Evolutionary conservation across 208 protist genomes (phyloP).

Genomic region (Trypanosoma cruzi): DNA sequence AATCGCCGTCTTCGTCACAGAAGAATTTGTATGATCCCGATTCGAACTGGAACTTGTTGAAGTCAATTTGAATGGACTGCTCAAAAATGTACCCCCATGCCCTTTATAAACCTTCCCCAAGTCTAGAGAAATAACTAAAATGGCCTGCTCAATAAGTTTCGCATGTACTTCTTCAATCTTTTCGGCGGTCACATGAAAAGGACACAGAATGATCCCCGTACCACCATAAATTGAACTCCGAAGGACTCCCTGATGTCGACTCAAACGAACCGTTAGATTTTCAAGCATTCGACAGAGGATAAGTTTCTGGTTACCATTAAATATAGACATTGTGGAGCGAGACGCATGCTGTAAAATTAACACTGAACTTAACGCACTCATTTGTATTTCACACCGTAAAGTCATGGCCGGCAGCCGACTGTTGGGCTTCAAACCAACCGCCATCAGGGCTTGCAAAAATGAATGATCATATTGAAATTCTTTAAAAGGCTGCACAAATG

Average conservation of each 20-base stretch:
- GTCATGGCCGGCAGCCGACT: slow-evolving; percentile 22
- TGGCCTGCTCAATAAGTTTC: slow-evolving; percentile 13
- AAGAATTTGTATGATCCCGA: background rate
- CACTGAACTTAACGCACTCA: slow-evolving; percentile 27
- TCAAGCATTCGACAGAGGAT: slow-evolving; percentile 16
- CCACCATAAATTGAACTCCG: slow-evolving; percentile 6
- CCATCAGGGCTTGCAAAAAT: slow-evolving; percentile 1
- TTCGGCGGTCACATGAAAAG: slow-evolving; percentile 23
- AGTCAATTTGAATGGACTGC: background rate
- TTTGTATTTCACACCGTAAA: slow-evolving; percentile 30
- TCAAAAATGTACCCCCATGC: background rate
- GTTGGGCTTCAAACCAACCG: slow-evolving; percentile 9
- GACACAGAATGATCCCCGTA: slow-evolving; percentile 9
- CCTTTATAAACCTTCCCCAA: background rate
- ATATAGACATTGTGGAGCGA: background rate
- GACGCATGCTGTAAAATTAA: slow-evolving; percentile 14
- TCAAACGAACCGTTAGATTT: background rate
- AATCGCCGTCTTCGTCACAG: background rate
- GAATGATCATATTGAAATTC: slow-evolving; percentile 12
- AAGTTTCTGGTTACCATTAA: slow-evolving; percentile 19
- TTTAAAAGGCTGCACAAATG: slow-evolving; percentile 23
- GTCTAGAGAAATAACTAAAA: background rate
- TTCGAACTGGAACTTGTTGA: background rate
- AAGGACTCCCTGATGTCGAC: slow-evolving; percentile 1
- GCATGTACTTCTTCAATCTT: slow-evolving; percentile 14